A percentile compares a stretch with the other conserved stretches of the same genome.
phyloP scores from a whole-genome alignment of 257 asterid genomes.

The Apocynum venetum region DNA sequence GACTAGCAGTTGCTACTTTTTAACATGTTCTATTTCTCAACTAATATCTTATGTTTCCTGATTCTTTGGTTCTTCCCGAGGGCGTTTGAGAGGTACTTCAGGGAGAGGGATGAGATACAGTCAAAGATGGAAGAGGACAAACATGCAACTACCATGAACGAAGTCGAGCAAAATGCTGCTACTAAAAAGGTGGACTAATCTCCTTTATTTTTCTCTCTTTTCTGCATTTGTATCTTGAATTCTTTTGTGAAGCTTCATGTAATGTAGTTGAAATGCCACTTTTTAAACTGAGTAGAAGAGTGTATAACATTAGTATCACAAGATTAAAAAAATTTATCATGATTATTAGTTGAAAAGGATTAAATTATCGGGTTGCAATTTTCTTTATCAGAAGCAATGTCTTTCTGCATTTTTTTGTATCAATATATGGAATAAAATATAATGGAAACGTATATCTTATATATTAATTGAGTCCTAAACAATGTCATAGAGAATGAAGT shows the following conservation, averaged over 20 bases:
- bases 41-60: constrained; percentile 58
- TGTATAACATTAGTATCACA: too few species aligned
- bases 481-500: too few species aligned
- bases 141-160: constrained; percentile 23
- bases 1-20: constrained; percentile 32
- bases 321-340: too few species aligned
- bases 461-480: too few species aligned
- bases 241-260: background rate
- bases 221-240: background rate
- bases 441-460: too few species aligned
- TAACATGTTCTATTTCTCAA: constrained; percentile 45
- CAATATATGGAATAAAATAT: too few species aligned
- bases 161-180: constrained; percentile 18
- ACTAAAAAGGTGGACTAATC: constrained; percentile 39
- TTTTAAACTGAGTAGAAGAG: too few species aligned
- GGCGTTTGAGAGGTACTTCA: constrained; percentile 72
- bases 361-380: too few species aligned
- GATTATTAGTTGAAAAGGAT: too few species aligned
- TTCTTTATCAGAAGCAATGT: too few species aligned
- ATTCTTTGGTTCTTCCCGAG: constrained; percentile 72
- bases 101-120: constrained; percentile 44
- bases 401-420: too few species aligned
- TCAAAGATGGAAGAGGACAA: constrained; percentile 56
- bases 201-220: background rate
- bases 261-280: too few species aligned